These are phyloP conservation scores for Lactarius deliciosus DNA, from an alignment of 768 basidiomycete species.

Conservation along the genomic window DNA sequence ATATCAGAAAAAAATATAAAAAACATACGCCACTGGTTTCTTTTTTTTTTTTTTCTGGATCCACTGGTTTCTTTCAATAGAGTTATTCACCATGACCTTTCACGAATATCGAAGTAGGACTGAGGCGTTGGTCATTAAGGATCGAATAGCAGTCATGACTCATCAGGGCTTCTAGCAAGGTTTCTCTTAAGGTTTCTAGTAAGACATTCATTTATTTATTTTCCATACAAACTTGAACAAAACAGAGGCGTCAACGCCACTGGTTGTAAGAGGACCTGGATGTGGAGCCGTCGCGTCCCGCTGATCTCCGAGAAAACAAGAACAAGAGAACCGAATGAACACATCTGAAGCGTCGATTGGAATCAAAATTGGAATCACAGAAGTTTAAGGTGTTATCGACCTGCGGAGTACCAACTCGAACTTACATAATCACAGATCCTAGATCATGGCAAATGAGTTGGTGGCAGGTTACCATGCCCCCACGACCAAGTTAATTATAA, in stretches of 20 bases:
- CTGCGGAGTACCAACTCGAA: conserved; percentile 6
- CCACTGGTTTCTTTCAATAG: not conserved
- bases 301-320: conserved; percentile 10
- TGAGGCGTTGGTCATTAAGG: not conserved
- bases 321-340: not conserved
- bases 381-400: conserved; percentile 1
- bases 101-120: not conserved
- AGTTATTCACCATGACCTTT: not conserved
- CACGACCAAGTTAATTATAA: conserved; percentile 6
- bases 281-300: not conserved
- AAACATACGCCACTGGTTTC: not conserved
- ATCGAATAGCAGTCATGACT: not conserved
- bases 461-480: not conserved
- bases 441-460: not conserved
- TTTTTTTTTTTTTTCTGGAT: no score
- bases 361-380: not conserved
- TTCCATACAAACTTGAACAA: not conserved
- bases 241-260: conserved; percentile 10
- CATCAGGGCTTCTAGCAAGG: not conserved
- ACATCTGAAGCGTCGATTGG: conserved; percentile 5
- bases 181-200: no score
- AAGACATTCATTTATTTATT: not conserved
- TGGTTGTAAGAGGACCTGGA: conserved; percentile 3
- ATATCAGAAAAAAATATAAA: not conserved
- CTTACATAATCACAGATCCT: not conserved